Evolutionary conservation across 176 grass and related monocot species (phyloP), one percentile per base, ranked within the genome.

Genomic region (Cenchrus americanus): DNA sequence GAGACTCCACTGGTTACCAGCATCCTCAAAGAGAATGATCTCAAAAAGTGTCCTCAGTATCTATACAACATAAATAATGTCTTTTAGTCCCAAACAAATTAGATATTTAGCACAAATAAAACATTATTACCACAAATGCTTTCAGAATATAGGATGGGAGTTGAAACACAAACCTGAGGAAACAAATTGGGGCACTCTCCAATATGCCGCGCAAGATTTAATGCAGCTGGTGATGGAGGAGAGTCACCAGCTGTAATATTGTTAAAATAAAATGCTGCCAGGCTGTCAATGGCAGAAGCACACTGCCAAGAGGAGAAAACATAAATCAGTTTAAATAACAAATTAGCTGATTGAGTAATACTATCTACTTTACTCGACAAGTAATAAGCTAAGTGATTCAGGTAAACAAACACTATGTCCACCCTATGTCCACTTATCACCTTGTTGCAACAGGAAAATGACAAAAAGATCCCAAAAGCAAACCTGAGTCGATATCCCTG

Each of bases 1-100:
- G 86, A 99, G 91, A 83, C 97, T 99, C 97, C 97, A 99, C 51
- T 99, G 97, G 72, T 99, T 99, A 82, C 97, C 93, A 66, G 86
- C 91, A 68, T 99, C 97, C 91, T 99, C 97, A 76, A 96, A 99
- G 61, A 99, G 88, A 76, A 94, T 87, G 71, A 96, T 99, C 84
- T 99, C 97, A 94, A 99, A 99, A 74, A 99, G 91, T 24, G 91
- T 92, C 91, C 94, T 99, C 60, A 99, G 77, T 83, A 99, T 97
- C 95, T 97, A 84, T 61, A 50, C 7, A 52, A 49, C n/a, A 71
- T 61, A 66, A 87, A 61, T 59, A 77, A 10, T 0, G 0, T 14
- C 3, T 49, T 43, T 15, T 26, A 71, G 70, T 52, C 47, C 23
- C 69, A 51, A 51, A 23, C 46, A 72, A 72, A 3, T 99, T 99